phyloP scores from a whole-genome alignment of 1,284 basidiomycete genomes.

The Cutaneotrichosporon cavernicola region DNA sequence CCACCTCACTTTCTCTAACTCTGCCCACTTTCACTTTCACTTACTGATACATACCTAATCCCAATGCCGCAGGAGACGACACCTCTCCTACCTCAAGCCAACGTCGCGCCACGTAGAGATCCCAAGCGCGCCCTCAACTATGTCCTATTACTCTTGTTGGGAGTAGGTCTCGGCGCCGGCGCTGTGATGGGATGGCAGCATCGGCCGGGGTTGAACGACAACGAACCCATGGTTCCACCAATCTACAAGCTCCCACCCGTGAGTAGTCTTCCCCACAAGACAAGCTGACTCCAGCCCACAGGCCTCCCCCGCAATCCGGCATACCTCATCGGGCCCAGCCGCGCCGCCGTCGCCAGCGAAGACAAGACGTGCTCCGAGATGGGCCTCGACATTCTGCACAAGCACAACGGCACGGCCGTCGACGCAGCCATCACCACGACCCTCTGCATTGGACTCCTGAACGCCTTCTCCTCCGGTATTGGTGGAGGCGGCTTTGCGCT shows the following conservation, averaged over 20 bases:
- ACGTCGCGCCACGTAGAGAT: neutral
- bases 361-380: constrained; percentile 78
- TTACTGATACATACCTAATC: neutral
- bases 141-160: constrained; percentile 15
- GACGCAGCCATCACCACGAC: constrained; percentile 80
- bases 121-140: neutral
- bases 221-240: constrained; percentile 27
- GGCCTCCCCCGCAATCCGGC: constrained; percentile 63
- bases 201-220: neutral
- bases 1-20: neutral
- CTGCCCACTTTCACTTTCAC: neutral
- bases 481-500: constrained; percentile 92
- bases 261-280: neutral
- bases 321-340: constrained; percentile 67
- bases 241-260: constrained; percentile 24
- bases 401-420: constrained; percentile 83
- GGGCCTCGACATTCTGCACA: constrained; percentile 67
- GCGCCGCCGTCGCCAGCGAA: constrained; percentile 85
- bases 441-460: constrained; percentile 80
- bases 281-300: constrained; percentile 38
- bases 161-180: constrained; percentile 17
- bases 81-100: constrained; percentile 20
- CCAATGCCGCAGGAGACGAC: constrained; percentile 14
- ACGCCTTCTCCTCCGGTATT: constrained; percentile 81
- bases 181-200: constrained; percentile 9